Evolutionary conservation across 1,139 yeast genomes (phyloP).

Genomic region (Spathaspora sp.): DNA sequence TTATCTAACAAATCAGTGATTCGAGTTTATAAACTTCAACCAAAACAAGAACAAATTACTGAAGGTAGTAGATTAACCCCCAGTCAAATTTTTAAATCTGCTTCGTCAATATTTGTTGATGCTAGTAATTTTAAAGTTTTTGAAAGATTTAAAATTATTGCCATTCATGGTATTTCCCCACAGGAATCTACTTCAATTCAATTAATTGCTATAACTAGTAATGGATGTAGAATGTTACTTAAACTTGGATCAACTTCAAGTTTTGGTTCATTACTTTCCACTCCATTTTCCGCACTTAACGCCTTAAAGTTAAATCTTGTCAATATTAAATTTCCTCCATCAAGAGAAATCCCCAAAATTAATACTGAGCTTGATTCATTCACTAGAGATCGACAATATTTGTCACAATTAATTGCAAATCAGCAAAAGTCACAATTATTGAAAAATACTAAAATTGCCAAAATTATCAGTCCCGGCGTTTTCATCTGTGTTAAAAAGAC

Average conservation of each 20-base stretch:
- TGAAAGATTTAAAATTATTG: constrained; percentile 55
- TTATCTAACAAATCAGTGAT: constrained; percentile 82
- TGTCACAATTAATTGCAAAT: constrained; percentile 40
- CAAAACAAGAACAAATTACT: constrained; percentile 36
- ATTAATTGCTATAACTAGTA: constrained; percentile 80
- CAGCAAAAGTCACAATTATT: constrained; percentile 49
- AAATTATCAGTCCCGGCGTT: constrained; percentile 79
- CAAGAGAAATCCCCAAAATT: constrained; percentile 58
- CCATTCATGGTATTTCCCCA: constrained; percentile 60
- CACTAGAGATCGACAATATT: constrained; percentile 44
- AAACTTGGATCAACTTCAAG: constrained; percentile 42
- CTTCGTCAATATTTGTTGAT: constrained; percentile 55
- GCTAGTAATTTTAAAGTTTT: constrained; percentile 42
- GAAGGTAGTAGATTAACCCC: constrained; percentile 45
- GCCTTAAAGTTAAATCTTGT: constrained; percentile 42
- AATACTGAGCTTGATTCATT: constrained; percentile 49
- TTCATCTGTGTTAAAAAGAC: constrained; percentile 55
- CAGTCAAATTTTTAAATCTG: constrained; percentile 51
- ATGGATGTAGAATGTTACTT: constrained; percentile 78
- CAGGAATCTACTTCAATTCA: constrained; percentile 70
- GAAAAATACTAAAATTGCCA: constrained; percentile 46
- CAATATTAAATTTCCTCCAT: constrained; percentile 74
- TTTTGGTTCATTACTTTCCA: constrained; percentile 29
- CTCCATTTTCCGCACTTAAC: constrained; percentile 23
- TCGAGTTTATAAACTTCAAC: constrained; percentile 65